Evolutionary conservation across 2,329 filamentous ascomycete genomes (phyloP).

Genomic region (Phaeophleospora eucalypticola): DNA sequence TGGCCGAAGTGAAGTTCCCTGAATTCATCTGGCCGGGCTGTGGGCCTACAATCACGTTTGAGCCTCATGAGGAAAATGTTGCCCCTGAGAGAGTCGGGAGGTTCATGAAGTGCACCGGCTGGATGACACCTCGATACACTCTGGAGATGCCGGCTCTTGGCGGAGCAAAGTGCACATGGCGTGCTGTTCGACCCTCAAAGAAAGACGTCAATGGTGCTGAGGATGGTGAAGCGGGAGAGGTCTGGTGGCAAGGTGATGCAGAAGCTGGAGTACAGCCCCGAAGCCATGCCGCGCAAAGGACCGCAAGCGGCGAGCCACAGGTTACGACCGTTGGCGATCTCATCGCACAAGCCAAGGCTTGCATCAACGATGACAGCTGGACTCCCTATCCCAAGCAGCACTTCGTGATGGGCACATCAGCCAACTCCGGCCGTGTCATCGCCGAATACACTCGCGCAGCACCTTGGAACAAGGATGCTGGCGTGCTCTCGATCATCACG

Average conservation of each 20-base stretch:
- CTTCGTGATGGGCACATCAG: background rate
- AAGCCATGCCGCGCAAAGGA: background rate
- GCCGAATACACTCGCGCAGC: slow-evolving; percentile 4
- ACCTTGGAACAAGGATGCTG: slow-evolving; percentile 6
- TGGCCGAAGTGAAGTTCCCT: slow-evolving; percentile 9
- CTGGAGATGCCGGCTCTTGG: slow-evolving; percentile 2
- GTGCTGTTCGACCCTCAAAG: background rate
- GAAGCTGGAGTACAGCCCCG: too few species aligned
- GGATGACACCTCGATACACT: slow-evolving; percentile 3
- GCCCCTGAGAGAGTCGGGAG: background rate
- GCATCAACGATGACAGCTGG: slow-evolving; percentile 5
- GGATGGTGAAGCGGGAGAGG: background rate
- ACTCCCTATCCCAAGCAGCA: slow-evolving; percentile 5
- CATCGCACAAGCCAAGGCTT: slow-evolving; percentile 2
- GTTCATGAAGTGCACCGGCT: slow-evolving; percentile 7
- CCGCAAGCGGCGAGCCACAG: background rate
- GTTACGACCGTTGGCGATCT: slow-evolving; percentile 2
- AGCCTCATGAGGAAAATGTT: slow-evolving; percentile 5
- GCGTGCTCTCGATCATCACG: background rate
- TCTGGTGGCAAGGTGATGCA: background rate
- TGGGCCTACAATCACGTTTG: slow-evolving; percentile 3
- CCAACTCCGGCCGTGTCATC: background rate
- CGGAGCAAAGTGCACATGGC: background rate
- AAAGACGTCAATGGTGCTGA: background rate
- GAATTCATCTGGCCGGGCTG: slow-evolving; percentile 1